Base-by-base conservation (phyloP, 2,329 filamentous ascomycete species). In the Colletotrichum eremochloae region DNA sequence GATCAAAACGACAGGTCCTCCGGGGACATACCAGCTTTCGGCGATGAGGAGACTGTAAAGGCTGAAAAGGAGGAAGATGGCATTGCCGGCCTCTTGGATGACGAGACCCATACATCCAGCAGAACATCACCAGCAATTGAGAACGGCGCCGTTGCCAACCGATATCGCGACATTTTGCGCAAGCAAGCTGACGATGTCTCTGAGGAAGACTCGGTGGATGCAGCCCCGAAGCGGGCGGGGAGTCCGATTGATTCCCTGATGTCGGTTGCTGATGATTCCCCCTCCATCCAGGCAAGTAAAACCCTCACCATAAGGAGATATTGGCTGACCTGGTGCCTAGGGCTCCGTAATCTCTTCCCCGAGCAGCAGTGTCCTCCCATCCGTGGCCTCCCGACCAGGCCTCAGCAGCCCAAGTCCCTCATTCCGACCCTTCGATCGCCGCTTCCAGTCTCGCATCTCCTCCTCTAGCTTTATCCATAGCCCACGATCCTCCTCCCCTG, bases 401-500 rank as follows among this genome's bases (percentile, higher is more conserved):
- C 82, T 93, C 50, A 84, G 83, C 75, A 94, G 92, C 76, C 92
- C 94, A 18, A 94, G 93, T 20, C 93, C 93, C 29, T 95, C 94
- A 20, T 93, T 98, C 77, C 91, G 96, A 78, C 96, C 96, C 5
- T 99, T 99, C 81, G 96, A 99, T 80, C 91, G 94, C 75, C 91
- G 96, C 68, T 99, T 99, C 82, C 95, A 97, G 80, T 96, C 96
- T 20, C 92, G 95, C 60, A 90, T 98, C 75, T 86, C 87, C 71
- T 91, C 92, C 12, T 90, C 92, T 18, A 84, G 84, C 60, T 79
- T 82, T 42, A 80, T 87, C 33, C 79, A 81, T 62, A 90, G 90
- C 36, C 91, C 93, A 42, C 89, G 95, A 69, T 87, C 93, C 8
- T 87, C 88, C 1, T 97, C 95, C 1, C 95, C 95, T 1, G 93